A percentile compares a stretch with the other conserved stretches of the same genome.
phyloP scores from a whole-genome alignment of 176 grass and related monocot species.

The Avena sativa region DNA sequence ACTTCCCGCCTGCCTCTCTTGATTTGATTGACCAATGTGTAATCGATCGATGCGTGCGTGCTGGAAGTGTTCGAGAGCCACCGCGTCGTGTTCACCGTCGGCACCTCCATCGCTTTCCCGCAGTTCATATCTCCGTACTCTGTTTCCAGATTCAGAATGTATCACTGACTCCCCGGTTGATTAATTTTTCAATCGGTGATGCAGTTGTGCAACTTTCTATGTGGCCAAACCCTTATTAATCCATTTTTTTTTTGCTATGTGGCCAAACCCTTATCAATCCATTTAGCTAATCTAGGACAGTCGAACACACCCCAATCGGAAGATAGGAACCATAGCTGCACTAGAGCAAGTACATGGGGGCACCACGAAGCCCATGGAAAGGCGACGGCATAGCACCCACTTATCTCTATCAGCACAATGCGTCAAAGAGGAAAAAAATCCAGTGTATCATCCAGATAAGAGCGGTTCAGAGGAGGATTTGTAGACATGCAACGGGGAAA shows the following conservation, averaged over 20 bases:
- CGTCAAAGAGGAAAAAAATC: too few species aligned
- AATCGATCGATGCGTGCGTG: slow-evolving; percentile 20
- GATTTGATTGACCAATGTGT: background rate
- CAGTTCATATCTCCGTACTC: background rate
- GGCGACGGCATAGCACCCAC: too few species aligned
- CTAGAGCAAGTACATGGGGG: too few species aligned
- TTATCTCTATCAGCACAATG: too few species aligned
- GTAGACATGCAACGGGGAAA: too few species aligned
- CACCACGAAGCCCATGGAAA: too few species aligned
- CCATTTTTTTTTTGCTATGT: too few species aligned
- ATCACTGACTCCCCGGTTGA: background rate
- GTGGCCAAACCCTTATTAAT: too few species aligned
- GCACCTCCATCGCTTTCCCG: slow-evolving; percentile 68
- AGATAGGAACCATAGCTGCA: background rate
- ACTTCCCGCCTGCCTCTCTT: background rate
- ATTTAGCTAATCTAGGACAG: background rate
- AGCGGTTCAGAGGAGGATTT: too few species aligned
- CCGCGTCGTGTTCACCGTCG: slow-evolving; percentile 83
- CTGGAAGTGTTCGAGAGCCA: slow-evolving; percentile 89
- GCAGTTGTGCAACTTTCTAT: slow-evolving; percentile 16
- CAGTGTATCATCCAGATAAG: too few species aligned
- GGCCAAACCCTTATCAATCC: background rate
- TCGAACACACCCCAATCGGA: background rate
- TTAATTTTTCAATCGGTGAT: background rate
- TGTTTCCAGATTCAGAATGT: background rate